Evolutionary conservation across 1,139 yeast species (phyloP), one percentile per base, ranked within the genome.

Genomic region (Candida buenavistaensis): DNA sequence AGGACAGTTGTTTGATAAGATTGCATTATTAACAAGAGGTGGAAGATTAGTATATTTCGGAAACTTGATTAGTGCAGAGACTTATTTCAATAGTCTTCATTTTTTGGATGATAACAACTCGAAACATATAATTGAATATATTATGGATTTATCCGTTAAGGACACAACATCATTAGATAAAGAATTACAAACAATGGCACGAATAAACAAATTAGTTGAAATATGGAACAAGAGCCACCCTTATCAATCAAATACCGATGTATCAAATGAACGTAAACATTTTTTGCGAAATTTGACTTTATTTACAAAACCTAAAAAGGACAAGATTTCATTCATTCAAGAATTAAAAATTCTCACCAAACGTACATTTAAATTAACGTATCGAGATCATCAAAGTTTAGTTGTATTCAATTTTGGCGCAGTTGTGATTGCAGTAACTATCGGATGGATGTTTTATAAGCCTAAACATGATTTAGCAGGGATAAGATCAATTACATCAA

Each of bases 361-460:
- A 44, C 64, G 95, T 39, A 75, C 81, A 4, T 62, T 78, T 26
- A 47, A 72, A 14, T 52, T 82, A 3, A 75, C 84, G 23, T 59
- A 62, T 22, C 66, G 94, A 41, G 95, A 87, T 51, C 72, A 68
- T 3, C 55, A 68, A 37, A 80, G 87, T 0, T 60, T 78, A 31
- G 37, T 67, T 4, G 78, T 85, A 0, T 61, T 82, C 12, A 55
- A 78, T 13, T 52, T 75, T 9, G 88, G 84, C 31, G 68, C 83
- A 1, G 43, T 74, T 0, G 43, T 81, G 3, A 64, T 85, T 54
- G 89, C 84, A 0, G 51, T 78, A 1, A 62, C 80, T 15, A 64
- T 77, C 30, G 96, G 96, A 0, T 85, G 94, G 90, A 72, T 86
- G 38, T 88, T 82, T 51, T 83, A 62, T 55, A 74, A 75, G 45